These are phyloP conservation scores for Kodamaea fukazawae DNA, from an alignment of 805 yeast genomes.

Conservation along the genomic window DNA sequence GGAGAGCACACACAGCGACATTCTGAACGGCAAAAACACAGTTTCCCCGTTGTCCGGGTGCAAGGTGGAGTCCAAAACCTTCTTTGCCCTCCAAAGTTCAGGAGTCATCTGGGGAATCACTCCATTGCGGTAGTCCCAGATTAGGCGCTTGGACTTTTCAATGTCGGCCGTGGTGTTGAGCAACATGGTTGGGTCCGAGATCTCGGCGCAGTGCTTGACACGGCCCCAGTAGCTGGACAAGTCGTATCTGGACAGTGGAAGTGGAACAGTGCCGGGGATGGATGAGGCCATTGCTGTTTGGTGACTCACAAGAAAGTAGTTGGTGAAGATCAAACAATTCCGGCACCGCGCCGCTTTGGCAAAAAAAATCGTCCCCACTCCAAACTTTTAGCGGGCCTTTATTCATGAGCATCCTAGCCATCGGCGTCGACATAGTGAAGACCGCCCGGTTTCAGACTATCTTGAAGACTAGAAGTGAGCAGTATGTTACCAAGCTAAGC, in stretches of 20 bases:
- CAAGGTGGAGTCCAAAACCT: slow-evolving; percentile 81
- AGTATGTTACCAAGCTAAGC: slow-evolving; percentile 37
- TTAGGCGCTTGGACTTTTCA: slow-evolving; percentile 56
- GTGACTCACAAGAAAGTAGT: too few species aligned
- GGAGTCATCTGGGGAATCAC: slow-evolving; percentile 63
- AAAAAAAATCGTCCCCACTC: not conserved
- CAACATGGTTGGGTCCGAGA: slow-evolving; percentile 89
- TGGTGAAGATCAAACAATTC: too few species aligned
- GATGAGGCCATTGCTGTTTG: slow-evolving; percentile 74
- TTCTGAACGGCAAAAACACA: slow-evolving; percentile 88
- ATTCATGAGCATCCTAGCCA: slow-evolving; percentile 3
- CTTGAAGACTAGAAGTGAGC: slow-evolving; percentile 30
- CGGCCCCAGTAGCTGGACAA: slow-evolving; percentile 87
- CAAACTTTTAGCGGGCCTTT: not conserved
- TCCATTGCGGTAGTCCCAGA: slow-evolving; percentile 75
- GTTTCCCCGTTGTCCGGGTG: slow-evolving; percentile 98
- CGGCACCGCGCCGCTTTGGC: too few species aligned
- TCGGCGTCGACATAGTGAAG: slow-evolving; percentile 58
- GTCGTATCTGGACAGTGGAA: slow-evolving; percentile 82
- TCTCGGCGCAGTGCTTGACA: slow-evolving; percentile 89
- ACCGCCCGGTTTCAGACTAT: slow-evolving; percentile 46
- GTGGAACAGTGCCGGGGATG: slow-evolving; percentile 72
- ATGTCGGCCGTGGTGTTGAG: slow-evolving; percentile 67
- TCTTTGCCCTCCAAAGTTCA: slow-evolving; percentile 85
- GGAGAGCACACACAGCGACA: slow-evolving; percentile 93